phyloP scores from a whole-genome alignment of 2,329 filamentous ascomycete genomes.

The Coniochaeta prunicola region DNA sequence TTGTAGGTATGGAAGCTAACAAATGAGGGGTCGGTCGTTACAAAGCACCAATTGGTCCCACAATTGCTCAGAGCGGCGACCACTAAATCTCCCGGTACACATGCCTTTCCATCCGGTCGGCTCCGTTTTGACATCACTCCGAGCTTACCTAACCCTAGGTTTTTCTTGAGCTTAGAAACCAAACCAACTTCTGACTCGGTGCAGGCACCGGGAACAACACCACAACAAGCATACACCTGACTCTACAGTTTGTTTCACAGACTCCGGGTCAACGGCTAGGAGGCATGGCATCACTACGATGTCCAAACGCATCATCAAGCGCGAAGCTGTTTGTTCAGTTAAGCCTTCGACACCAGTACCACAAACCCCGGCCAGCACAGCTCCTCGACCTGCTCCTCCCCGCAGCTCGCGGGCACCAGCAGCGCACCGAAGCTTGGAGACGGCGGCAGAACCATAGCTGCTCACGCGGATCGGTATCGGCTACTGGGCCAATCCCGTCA shows the following conservation, averaged over 20 bases:
- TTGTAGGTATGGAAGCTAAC: too few species aligned
- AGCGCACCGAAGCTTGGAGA: background rate
- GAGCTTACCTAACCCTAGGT: too few species aligned
- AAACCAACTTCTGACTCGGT: slow-evolving; percentile 1
- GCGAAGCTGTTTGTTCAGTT: background rate
- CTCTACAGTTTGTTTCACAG: background rate
- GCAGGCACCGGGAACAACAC: slow-evolving; percentile 3
- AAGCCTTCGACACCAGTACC: background rate
- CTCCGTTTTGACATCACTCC: slow-evolving; percentile 15
- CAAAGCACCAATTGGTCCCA: background rate
- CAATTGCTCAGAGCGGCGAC: background rate
- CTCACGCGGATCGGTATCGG: background rate
- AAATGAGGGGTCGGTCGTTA: background rate
- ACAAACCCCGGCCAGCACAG: background rate
- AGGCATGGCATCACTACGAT: background rate
- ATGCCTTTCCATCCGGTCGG: background rate
- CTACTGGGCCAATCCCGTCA: background rate
- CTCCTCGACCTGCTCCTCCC: slow-evolving; percentile 1
- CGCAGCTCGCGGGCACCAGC: background rate
- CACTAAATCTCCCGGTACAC: background rate
- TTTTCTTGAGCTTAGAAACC: slow-evolving; percentile 10
- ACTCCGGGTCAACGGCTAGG: background rate
- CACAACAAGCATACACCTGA: background rate
- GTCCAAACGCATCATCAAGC: background rate
- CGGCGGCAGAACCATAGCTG: background rate